Evolutionary conservation across 768 basidiomycete genomes (phyloP).

Genomic region (Podaxis sp.): DNA sequence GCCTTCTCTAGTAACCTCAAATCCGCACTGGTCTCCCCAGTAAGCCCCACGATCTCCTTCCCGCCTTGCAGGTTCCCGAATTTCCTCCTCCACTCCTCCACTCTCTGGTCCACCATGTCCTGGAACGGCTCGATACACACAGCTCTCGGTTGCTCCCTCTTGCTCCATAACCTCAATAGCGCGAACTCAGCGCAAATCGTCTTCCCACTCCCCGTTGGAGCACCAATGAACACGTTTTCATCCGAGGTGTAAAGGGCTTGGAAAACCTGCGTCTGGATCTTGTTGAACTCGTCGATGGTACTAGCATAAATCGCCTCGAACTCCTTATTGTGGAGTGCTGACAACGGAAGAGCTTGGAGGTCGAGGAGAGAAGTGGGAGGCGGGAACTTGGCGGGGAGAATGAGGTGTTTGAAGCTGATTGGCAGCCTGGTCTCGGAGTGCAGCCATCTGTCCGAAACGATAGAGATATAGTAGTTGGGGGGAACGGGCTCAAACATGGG

Average conservation of each 20-base stretch:
- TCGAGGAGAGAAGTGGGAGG: constrained; percentile 89
- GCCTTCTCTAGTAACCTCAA: constrained; percentile 84
- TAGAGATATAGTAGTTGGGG: constrained; percentile 93
- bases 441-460: constrained; percentile 94
- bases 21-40: constrained; percentile 84
- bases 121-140: constrained; percentile 97
- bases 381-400: constrained; percentile 96
- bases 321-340: constrained; percentile 90
- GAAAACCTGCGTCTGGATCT: constrained; percentile 99
- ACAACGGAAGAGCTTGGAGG: constrained; percentile 83
- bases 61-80: constrained; percentile 82
- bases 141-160: constrained; percentile 75
- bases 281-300: constrained; percentile 85
- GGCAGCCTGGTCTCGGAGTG: constrained; percentile 94
- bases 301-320: constrained; percentile 83
- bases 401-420: constrained; percentile 96
- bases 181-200: constrained; percentile 96
- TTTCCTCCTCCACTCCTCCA: constrained; percentile 72
- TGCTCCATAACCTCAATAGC: constrained; percentile 91
- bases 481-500: constrained; percentile 97
- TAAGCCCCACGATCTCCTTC: constrained; percentile 79
- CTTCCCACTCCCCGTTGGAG: constrained; percentile 93
- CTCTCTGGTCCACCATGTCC: constrained; percentile 93
- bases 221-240: constrained; percentile 95
- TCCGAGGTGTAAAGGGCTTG: constrained; percentile 95